Evolutionary conservation across 805 yeast genomes (phyloP), one percentile per base, ranked within the genome.

Genomic region (Starmerella bombicola): DNA sequence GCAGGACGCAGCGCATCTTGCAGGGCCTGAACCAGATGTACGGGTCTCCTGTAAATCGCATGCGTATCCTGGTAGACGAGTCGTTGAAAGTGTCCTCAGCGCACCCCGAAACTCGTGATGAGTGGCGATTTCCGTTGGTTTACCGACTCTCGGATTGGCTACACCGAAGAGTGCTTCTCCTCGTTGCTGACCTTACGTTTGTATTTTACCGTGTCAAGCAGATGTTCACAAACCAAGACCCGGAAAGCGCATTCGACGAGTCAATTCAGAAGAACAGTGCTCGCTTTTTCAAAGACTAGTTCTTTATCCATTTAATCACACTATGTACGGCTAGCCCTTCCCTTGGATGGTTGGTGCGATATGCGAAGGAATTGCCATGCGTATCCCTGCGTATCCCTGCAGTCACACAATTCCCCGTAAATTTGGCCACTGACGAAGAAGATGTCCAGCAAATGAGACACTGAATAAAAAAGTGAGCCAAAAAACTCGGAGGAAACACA

Each of bases 41-140:
- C 55, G 82, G 78, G 3, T 71, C 83, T 13, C 88, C 86, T 0
- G 78, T 79, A n/a, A 80, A 80, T 55, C 65, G 91, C 42, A 60
- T 80, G 49, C 76, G 74, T 43, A 54, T 77, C 22, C 63, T 80
- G 40, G 80, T 81, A 0, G 58, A 63, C 13, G 75, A 73, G 50
- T 82, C 83, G 0, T 49, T 60, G 21, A 35, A 32, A 15, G 30
- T 42, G 13, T 45, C 50, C 4, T 31, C 40, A 4, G 5, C 34
- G n/a, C 25, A 18, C 20, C 32, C 36, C 4, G 36, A 37, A 5
- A 5, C 35, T 9, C 10, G 32, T 19, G 33, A 30, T 21, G 24
- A 31, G 5, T 38, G 45, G 41, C 31, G 40, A 9, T 18, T 17
- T 20, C 41, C 43, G 2, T 17, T 30, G 33, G 5, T 26, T 8